Conservation (phyloP, 129 eudicot genomes). For the Arctium minus region DNA sequence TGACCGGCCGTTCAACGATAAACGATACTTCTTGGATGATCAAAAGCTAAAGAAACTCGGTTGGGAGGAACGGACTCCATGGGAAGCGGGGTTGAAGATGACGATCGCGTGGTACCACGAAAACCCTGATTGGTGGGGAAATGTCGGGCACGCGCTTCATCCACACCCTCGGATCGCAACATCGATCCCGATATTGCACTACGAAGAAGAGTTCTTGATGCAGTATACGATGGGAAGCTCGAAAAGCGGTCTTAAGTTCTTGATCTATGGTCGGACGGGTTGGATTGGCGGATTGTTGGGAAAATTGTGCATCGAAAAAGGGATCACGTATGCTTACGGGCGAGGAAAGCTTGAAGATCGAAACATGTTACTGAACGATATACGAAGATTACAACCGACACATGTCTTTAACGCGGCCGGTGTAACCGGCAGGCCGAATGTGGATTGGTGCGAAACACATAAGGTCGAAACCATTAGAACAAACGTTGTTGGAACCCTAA, state of each 20-base stretch:
- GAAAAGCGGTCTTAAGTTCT: slow-evolving; percentile 23
- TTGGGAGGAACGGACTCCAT: slow-evolving; percentile 43
- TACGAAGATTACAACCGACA: slow-evolving; percentile 27
- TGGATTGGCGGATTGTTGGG: slow-evolving; percentile 42
- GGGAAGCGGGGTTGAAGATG: slow-evolving; percentile 44
- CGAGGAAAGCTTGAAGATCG: slow-evolving; percentile 35
- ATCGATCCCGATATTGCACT: slow-evolving; percentile 1
- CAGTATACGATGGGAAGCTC: slow-evolving; percentile 12
- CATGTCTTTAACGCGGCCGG: slow-evolving; percentile 42
- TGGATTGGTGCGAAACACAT: slow-evolving; percentile 42
- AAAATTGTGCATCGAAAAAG: slow-evolving; percentile 30
- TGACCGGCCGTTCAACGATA: slow-evolving; percentile 51
- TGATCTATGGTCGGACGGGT: slow-evolving; percentile 41
- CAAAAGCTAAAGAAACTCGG: slow-evolving; percentile 44
- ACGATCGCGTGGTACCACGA: slow-evolving; percentile 44
- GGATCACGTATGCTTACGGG: slow-evolving; percentile 34
- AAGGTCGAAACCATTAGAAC: slow-evolving; percentile 37
- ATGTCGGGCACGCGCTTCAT: slow-evolving; percentile 37
- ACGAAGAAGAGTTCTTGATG: slow-evolving; percentile 32
- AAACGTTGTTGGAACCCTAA: slow-evolving; percentile 33
- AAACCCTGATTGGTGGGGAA: slow-evolving; percentile 59
- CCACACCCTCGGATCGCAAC: slow-evolving; percentile 40
- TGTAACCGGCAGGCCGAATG: slow-evolving; percentile 36
- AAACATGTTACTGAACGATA: slow-evolving; percentile 25
- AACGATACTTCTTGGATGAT: slow-evolving; percentile 43